phyloP scores from a whole-genome alignment of 345 rosid species.

The Eucalyptus tenuipes region DNA sequence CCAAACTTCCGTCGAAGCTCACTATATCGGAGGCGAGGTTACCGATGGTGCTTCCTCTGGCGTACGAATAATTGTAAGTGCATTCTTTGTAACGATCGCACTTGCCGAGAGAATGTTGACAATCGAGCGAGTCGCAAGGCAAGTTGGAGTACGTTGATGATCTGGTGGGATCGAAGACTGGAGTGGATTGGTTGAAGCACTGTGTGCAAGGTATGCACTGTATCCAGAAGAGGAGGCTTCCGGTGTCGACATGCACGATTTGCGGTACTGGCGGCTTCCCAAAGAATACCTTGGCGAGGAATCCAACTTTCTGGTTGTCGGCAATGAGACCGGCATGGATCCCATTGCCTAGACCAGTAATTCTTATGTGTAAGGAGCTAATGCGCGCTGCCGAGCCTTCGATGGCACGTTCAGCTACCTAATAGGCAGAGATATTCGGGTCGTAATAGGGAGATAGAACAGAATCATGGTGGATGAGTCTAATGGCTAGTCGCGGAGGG shows the following conservation, averaged over 20 bases:
- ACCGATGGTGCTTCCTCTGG: neutral
- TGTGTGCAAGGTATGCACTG: neutral
- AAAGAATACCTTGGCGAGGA: neutral
- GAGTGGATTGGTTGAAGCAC: neutral
- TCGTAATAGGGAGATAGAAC: neutral
- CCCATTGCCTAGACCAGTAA: neutral
- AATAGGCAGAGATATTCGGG: neutral
- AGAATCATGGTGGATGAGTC: neutral
- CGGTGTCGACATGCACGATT: neutral
- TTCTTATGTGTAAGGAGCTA: neutral
- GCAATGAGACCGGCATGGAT: neutral
- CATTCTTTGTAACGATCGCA: neutral
- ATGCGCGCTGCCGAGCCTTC: neutral
- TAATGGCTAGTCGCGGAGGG: neutral
- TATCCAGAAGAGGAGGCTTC: neutral
- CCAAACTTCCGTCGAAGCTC: neutral
- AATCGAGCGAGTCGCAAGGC: neutral
- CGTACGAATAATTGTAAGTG: neutral
- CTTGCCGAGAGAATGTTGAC: neutral
- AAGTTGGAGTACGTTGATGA: neutral
- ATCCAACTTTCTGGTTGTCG: neutral
- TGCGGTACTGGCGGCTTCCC: neutral
- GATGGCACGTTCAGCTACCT: neutral
- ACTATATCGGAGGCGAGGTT: neutral
- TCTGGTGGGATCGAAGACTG: neutral